These are phyloP conservation scores for Xylaria sp. DNA, from an alignment of 2,329 filamentous ascomycete genomes.

Conservation along the genomic window DNA sequence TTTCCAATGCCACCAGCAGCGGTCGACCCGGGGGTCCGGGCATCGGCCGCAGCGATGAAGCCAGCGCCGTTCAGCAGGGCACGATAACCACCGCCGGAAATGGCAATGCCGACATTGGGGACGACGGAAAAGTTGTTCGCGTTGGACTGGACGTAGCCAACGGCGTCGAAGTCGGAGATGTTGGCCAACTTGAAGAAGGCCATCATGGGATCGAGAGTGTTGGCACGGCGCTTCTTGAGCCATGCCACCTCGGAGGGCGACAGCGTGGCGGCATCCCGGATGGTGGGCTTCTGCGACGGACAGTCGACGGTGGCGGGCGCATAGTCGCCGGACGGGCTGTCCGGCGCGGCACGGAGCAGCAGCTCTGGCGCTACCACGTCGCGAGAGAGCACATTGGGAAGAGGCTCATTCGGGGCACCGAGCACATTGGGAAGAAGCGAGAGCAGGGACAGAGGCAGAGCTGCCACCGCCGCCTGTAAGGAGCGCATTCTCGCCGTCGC, in stretches of 20 bases:
- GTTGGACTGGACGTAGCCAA: slow-evolving; percentile 72
- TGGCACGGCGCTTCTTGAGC: slow-evolving; percentile 75
- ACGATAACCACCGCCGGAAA: slow-evolving; percentile 77
- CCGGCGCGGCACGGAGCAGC: slow-evolving; percentile 53
- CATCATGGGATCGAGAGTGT: slow-evolving; percentile 79
- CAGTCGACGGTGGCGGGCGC: slow-evolving; percentile 75
- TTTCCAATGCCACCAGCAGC: slow-evolving; percentile 71
- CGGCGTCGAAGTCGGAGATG: slow-evolving; percentile 73
- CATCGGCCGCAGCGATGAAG: slow-evolving; percentile 74
- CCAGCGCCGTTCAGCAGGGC: slow-evolving; percentile 77
- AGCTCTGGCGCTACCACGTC: slow-evolving; percentile 32
- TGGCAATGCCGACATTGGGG: slow-evolving; percentile 68
- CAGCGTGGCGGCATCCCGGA: slow-evolving; percentile 71
- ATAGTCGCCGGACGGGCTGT: slow-evolving; percentile 68
- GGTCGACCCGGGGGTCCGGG: slow-evolving; percentile 69
- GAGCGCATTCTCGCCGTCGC: slow-evolving; percentile 40
- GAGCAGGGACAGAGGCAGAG: slow-evolving; percentile 41
- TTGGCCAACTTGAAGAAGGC: slow-evolving; percentile 76
- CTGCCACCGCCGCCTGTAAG: slow-evolving; percentile 24
- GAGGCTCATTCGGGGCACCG: slow-evolving; percentile 40
- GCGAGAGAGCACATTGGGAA: slow-evolving; percentile 26
- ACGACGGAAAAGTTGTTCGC: slow-evolving; percentile 70
- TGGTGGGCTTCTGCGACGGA: slow-evolving; percentile 72
- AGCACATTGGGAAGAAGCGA: slow-evolving; percentile 42
- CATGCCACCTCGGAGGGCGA: slow-evolving; percentile 78